Evolutionary conservation across 2,329 filamentous ascomycete species (phyloP).

Genomic region (Pseudogymnoascus sp.): DNA sequence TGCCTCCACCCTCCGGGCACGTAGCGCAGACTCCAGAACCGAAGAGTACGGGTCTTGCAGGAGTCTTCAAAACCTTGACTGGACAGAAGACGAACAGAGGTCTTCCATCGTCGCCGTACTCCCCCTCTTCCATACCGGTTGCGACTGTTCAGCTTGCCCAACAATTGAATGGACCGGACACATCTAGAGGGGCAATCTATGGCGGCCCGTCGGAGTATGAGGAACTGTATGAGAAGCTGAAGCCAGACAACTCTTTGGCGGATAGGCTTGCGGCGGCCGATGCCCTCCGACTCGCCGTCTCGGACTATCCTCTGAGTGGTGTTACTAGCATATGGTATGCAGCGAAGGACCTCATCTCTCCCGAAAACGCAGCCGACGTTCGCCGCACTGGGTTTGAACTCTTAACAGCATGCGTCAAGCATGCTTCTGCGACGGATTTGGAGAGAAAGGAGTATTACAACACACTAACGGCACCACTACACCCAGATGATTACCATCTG

Average conservation of each 20-base stretch:
- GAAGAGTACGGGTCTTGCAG: slow-evolving; percentile 47
- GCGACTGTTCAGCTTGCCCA: slow-evolving; percentile 36
- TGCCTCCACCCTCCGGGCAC: slow-evolving; percentile 54
- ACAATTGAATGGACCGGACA: slow-evolving; percentile 34
- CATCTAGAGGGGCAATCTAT: slow-evolving; percentile 29
- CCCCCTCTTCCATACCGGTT: slow-evolving; percentile 30
- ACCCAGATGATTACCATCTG: slow-evolving; percentile 55
- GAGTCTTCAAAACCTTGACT: slow-evolving; percentile 55
- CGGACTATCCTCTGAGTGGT: slow-evolving; percentile 45
- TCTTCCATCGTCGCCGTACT: slow-evolving; percentile 36
- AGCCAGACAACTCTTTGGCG: slow-evolving; percentile 38
- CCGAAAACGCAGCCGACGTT: slow-evolving; percentile 43
- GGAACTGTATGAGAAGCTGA: slow-evolving; percentile 46
- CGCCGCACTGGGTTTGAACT: slow-evolving; percentile 57
- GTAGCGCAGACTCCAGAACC: slow-evolving; percentile 46
- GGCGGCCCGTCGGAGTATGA: slow-evolving; percentile 44
- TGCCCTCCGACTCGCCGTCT: slow-evolving; percentile 46
- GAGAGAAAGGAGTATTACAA: slow-evolving; percentile 59
- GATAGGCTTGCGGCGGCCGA: slow-evolving; percentile 51
- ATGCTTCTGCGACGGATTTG: slow-evolving; percentile 53
- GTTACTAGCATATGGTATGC: slow-evolving; percentile 50
- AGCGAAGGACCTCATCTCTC: slow-evolving; percentile 55
- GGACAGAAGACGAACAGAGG: slow-evolving; percentile 45
- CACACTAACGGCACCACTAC: slow-evolving; percentile 47
- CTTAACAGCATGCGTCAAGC: slow-evolving; percentile 55